These are phyloP conservation scores for Phaeophleospora eucalypticola DNA, from an alignment of 2,329 filamentous ascomycete genomes.

Conservation along the genomic window DNA sequence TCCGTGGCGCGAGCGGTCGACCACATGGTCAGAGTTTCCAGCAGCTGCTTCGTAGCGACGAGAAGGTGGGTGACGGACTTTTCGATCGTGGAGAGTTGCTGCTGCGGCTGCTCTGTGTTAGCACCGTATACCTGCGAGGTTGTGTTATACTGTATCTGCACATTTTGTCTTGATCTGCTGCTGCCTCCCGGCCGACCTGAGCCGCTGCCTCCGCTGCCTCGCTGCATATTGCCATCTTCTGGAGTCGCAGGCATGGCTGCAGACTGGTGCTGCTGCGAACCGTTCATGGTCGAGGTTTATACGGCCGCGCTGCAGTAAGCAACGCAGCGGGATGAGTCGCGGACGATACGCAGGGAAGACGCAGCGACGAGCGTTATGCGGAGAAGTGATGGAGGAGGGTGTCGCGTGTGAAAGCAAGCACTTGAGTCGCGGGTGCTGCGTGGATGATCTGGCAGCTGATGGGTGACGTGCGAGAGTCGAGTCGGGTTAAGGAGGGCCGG, in stretches of 20 bases:
- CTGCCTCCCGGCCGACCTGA: conserved; percentile 23
- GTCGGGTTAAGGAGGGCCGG: neutral
- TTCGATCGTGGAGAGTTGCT: conserved; percentile 92
- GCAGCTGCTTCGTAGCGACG: conserved; percentile 93
- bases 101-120: conserved; percentile 53
- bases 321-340: neutral
- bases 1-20: conserved; percentile 88
- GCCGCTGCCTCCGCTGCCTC: conserved; percentile 24
- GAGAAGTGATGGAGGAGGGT: neutral
- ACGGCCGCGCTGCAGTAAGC: neutral
- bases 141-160: conserved; percentile 13
- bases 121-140: too few relatives aligned
- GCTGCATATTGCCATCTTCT: conserved; percentile 18
- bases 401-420: conserved; percentile 1
- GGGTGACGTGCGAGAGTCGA: neutral
- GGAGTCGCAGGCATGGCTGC: conserved; percentile 17
- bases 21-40: conserved; percentile 97
- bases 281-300: conserved; percentile 14
- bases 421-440: neutral
- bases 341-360: neutral
- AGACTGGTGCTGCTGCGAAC: conserved; percentile 12
- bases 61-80: conserved; percentile 97
- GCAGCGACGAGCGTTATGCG: neutral
- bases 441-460: conserved; percentile 1
- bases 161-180: conserved; percentile 26